Conservation (phyloP, 129 eudicot genomes). For the Escallonia herrerae region DNA sequence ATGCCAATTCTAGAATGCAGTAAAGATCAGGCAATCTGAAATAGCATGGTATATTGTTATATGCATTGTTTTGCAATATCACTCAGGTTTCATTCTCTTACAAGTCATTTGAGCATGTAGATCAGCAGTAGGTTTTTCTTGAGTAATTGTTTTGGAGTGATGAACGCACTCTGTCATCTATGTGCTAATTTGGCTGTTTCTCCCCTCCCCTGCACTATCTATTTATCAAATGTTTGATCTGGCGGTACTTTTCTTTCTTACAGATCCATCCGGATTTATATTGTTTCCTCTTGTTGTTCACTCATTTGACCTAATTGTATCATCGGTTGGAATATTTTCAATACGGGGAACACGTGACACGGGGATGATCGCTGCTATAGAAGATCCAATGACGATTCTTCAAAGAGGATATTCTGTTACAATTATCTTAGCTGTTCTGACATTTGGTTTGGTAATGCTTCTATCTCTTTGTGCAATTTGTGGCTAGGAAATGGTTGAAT, state of each 20-base stretch:
- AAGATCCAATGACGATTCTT: conserved; percentile 94
- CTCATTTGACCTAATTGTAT: conserved; percentile 86
- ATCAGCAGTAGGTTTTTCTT: not conserved
- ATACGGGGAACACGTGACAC: conserved; percentile 75
- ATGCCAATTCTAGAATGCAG: not conserved
- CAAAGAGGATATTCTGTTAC: conserved; percentile 93
- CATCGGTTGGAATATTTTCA: conserved; percentile 88
- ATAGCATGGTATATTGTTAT: not conserved
- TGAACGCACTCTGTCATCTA: not conserved
- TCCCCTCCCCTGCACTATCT: not conserved
- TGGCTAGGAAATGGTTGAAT: not conserved
- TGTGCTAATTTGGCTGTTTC: not conserved
- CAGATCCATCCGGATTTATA: conserved; percentile 98
- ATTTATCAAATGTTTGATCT: too few species aligned
- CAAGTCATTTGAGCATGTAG: not conserved
- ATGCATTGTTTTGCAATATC: not conserved
- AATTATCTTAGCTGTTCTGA: conserved; percentile 71
- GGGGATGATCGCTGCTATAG: conserved; percentile 41
- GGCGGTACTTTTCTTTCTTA: conserved; percentile 15
- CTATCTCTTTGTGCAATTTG: not conserved
- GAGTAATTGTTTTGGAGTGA: too few species aligned
- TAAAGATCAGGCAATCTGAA: not conserved
- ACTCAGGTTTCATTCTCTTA: not conserved
- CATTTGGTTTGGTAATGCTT: conserved; percentile 79
- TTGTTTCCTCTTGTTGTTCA: conserved; percentile 96